These are phyloP conservation scores for Plantago elongata DNA, from an alignment of 257 asterid species.

Conservation along the genomic window DNA sequence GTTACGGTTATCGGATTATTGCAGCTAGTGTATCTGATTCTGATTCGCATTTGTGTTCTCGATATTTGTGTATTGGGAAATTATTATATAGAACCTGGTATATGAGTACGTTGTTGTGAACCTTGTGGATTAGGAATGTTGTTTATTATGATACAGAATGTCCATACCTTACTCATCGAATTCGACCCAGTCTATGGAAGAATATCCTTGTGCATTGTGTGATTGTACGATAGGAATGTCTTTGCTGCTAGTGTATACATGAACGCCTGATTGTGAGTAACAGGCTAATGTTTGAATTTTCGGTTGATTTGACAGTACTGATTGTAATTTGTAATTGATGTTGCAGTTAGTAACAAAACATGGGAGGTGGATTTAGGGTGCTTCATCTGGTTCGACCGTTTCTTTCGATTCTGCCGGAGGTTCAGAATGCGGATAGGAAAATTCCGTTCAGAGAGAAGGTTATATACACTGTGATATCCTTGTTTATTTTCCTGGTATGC, in stretches of 20 bases:
- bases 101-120: too few species aligned
- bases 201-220: too few species aligned
- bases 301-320: neutral
- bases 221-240: too few species aligned
- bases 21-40: too few species aligned
- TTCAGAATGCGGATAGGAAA: conserved; percentile 36
- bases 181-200: too few species aligned
- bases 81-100: too few species aligned
- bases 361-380: conserved; percentile 43
- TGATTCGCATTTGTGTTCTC: too few species aligned
- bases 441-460: conserved; percentile 37
- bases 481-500: conserved; percentile 34
- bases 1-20: too few species aligned
- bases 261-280: neutral
- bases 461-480: conserved; percentile 32
- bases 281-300: neutral
- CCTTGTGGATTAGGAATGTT: too few species aligned
- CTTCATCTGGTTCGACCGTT: conserved; percentile 35
- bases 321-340: conserved; percentile 1
- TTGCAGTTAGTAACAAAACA: conserved; percentile 20
- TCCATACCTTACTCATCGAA: too few species aligned
- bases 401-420: conserved; percentile 34
- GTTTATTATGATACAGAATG: too few species aligned
- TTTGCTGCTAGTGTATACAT: neutral
- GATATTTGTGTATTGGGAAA: too few species aligned